Conservation (phyloP, 371 early-diverging fungal genomes). For the Funneliformis caledonium region DNA sequence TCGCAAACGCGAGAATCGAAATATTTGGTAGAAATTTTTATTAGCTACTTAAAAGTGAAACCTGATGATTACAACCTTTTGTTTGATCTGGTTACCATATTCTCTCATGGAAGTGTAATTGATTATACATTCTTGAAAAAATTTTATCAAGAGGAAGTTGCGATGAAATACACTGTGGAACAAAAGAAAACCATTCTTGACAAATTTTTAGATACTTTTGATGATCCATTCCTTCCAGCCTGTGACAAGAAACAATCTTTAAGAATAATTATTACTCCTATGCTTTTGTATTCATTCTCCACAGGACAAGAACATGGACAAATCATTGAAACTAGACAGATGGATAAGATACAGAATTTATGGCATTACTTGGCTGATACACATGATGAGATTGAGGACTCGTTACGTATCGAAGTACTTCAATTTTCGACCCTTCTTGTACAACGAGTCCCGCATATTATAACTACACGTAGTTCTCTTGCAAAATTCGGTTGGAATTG, state of each 20-base stretch:
- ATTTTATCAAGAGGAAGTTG: constrained; percentile 75
- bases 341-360: constrained; percentile 71
- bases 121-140: constrained; percentile 73
- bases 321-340: constrained; percentile 69
- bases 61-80: constrained; percentile 71
- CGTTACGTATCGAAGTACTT: constrained; percentile 84
- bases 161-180: constrained; percentile 57
- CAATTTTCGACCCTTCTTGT: constrained; percentile 91
- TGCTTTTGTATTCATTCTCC: constrained; percentile 67
- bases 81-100: constrained; percentile 79
- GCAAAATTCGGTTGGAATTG: constrained; percentile 95
- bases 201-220: constrained; percentile 68
- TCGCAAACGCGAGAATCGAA: constrained; percentile 60
- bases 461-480: constrained; percentile 89
- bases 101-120: constrained; percentile 71
- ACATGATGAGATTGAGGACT: constrained; percentile 62
- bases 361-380: constrained; percentile 71
- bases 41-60: constrained; percentile 63
- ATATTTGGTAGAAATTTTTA: constrained; percentile 72
- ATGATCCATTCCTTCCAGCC: constrained; percentile 46
- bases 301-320: constrained; percentile 54
- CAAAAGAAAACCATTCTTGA: constrained; percentile 71
- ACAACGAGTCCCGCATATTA: constrained; percentile 75
- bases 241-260: constrained; percentile 66
- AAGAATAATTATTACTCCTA: constrained; percentile 79